Conservation (phyloP, 306 rosid species). For the Purshia tridentata region DNA sequence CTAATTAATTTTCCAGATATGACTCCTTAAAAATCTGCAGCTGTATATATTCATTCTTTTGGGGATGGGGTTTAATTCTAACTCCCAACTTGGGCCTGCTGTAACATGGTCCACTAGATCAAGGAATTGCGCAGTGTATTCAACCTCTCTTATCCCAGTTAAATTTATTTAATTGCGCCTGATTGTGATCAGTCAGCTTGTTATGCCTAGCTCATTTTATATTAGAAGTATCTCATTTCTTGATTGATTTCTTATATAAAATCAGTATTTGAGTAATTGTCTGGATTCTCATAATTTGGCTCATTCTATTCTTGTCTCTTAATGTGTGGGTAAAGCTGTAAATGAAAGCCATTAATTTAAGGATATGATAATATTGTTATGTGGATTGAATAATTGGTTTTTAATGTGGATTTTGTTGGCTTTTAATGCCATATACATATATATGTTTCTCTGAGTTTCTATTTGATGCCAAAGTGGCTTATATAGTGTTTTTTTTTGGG, state of each 20-base stretch:
- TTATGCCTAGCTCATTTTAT: not conserved
- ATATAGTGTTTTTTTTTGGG: slow-evolving; percentile 30
- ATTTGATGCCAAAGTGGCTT: slow-evolving; percentile 27
- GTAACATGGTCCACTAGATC: too few relatives aligned
- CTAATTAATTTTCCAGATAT: too few relatives aligned
- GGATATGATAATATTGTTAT: not conserved
- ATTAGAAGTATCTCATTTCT: slow-evolving; percentile 3
- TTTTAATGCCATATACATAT: not conserved
- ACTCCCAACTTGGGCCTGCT: too few relatives aligned
- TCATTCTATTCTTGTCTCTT: not conserved
- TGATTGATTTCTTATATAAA: not conserved
- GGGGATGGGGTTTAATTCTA: too few relatives aligned
- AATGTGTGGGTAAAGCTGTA: not conserved
- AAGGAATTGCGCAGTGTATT: too few relatives aligned
- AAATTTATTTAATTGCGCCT: too few relatives aligned
- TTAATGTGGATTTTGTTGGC: not conserved
- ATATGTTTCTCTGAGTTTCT: slow-evolving; percentile 4
- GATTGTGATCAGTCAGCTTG: not conserved
- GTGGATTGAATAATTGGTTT: too few relatives aligned
- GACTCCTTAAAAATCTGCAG: too few relatives aligned
- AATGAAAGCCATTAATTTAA: not conserved
- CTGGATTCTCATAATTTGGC: not conserved
- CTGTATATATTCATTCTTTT: too few relatives aligned
- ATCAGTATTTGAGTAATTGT: not conserved
- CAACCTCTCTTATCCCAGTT: too few relatives aligned